Evolutionary conservation across 345 rosid genomes (phyloP).

Genomic region (Melastoma malabathricum): DNA sequence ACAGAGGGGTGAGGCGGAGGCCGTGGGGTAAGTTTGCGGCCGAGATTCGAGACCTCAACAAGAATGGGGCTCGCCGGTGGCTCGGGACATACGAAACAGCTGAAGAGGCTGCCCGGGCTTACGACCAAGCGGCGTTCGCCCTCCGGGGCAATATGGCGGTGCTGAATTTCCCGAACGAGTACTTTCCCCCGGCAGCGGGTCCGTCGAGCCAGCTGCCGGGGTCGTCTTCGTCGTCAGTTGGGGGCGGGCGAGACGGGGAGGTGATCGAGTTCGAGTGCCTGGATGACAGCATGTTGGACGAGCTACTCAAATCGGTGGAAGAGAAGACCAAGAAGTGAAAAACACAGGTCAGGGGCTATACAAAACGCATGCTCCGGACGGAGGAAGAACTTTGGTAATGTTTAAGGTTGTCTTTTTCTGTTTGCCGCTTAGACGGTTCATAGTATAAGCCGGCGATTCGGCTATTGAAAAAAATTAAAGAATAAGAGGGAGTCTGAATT

Average conservation of each 20-base stretch:
- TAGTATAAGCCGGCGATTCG: no score
- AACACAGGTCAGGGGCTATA: no score
- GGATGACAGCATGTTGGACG: constrained; percentile 68
- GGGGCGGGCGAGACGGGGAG: constrained; percentile 21
- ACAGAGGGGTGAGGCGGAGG: constrained; percentile 63
- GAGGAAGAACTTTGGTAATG: no score
- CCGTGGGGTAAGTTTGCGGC: constrained; percentile 94
- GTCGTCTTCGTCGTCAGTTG: constrained; percentile 2
- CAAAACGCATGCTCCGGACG: no score
- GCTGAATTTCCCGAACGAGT: constrained; percentile 74
- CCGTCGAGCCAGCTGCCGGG: constrained; percentile 14
- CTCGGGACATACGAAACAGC: constrained; percentile 80
- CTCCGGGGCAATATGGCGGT: constrained; percentile 65
- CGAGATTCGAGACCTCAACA: constrained; percentile 62
- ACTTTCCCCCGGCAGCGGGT: constrained; percentile 21
- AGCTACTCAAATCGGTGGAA: constrained; percentile 65
- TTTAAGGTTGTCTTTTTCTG: no score
- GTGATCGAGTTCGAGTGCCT: constrained; percentile 70
- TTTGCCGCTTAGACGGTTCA: no score
- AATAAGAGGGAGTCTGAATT: no score
- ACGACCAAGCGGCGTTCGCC: constrained; percentile 67
- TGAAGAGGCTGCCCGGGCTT: constrained; percentile 79
- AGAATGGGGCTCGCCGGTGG: constrained; percentile 68
- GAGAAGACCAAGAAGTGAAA: constrained; percentile 25
- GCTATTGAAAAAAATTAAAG: no score